Conservation (phyloP, 495 filamentous ascomycete genomes). For the Barbatosphaeria neglecta region DNA sequence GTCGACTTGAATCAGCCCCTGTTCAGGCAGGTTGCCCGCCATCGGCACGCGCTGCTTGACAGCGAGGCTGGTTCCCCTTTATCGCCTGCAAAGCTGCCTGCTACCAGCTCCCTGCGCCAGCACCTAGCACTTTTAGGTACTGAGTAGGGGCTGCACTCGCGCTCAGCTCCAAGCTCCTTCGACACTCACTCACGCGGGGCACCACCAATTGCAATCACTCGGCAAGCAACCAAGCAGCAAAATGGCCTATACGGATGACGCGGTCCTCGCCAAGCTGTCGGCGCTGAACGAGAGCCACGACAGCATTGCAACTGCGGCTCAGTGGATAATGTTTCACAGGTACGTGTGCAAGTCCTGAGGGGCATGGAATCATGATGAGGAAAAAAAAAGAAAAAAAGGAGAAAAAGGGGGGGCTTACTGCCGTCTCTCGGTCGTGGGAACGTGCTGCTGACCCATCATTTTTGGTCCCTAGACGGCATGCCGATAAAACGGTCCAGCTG, state of each 20-base stretch:
- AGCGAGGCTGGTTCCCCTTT: no score
- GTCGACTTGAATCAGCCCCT: no score
- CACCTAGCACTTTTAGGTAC: no score
- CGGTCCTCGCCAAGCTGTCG: constrained; percentile 85
- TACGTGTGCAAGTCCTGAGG: constrained; percentile 28
- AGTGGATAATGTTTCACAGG: constrained; percentile 99
- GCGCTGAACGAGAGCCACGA: constrained; percentile 93
- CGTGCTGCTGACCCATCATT: constrained; percentile 2
- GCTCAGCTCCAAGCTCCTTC: background rate
- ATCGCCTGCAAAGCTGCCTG: no score
- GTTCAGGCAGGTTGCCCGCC: no score
- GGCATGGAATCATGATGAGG: background rate
- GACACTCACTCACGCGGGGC: background rate
- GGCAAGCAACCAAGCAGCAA: background rate
- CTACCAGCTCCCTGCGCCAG: no score
- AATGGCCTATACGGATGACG: constrained; percentile 96
- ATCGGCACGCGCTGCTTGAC: no score
- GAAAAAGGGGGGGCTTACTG: background rate
- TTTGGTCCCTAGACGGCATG: constrained; percentile 58
- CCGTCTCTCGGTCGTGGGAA: constrained; percentile 2
- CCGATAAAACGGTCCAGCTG: constrained; percentile 73
- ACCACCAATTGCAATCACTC: background rate
- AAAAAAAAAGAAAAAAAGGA: background rate
- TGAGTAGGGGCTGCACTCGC: no score
- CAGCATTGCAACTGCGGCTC: constrained; percentile 83